phyloP scores from a whole-genome alignment of 129 eudicot species.

The Heracleum sosnowskyi region DNA sequence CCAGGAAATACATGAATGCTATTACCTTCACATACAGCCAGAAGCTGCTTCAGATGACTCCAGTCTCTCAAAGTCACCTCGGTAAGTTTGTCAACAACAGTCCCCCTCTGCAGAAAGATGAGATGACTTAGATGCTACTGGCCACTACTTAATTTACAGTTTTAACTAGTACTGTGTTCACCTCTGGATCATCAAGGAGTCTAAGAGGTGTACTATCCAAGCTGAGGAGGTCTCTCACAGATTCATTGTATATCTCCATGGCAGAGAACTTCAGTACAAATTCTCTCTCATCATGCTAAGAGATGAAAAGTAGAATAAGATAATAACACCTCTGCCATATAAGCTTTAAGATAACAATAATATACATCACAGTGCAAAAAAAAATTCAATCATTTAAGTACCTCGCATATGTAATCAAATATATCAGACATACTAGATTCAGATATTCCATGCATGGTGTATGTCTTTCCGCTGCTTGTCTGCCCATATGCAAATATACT shows the following conservation, averaged over 20 bases:
- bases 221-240: slow-evolving; percentile 71
- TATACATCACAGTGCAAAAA: not conserved
- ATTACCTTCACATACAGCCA: slow-evolving; percentile 66
- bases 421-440: slow-evolving; percentile 59
- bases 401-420: slow-evolving; percentile 56
- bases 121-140: not conserved
- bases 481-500: slow-evolving; percentile 94
- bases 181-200: slow-evolving; percentile 97
- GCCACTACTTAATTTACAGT: not conserved
- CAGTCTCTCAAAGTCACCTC: slow-evolving; percentile 54
- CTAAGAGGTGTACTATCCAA: slow-evolving; percentile 55
- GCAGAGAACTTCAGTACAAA: slow-evolving; percentile 79
- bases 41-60: slow-evolving; percentile 61
- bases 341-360: not conserved
- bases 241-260: slow-evolving; percentile 87
- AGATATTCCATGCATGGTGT: slow-evolving; percentile 86
- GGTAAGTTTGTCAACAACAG: slow-evolving; percentile 73
- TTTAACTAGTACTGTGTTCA: slow-evolving; percentile 9
- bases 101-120: slow-evolving; percentile 58
- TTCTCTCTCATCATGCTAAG: slow-evolving; percentile 56
- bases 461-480: slow-evolving; percentile 97
- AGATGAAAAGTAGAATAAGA: not conserved
- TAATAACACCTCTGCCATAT: not conserved
- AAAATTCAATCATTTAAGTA: slow-evolving; percentile 6
- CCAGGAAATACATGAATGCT: not conserved